Evolutionary conservation across 1,139 yeast species (phyloP).

Genomic region (Entelexis paramagnoliae): DNA sequence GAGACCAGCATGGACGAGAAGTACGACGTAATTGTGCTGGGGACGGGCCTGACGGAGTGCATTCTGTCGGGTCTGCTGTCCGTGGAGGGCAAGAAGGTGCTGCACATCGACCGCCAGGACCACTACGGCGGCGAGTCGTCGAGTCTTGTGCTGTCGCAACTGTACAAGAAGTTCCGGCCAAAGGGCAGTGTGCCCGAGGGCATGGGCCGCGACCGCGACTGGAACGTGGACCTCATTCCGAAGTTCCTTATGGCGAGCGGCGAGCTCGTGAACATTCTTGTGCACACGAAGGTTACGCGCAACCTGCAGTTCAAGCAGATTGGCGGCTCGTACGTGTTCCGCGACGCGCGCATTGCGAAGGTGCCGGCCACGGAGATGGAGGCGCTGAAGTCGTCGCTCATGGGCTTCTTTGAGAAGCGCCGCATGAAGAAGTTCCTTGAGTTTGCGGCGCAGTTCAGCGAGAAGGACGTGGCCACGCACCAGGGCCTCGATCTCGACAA

Average conservation of each 20-base stretch:
- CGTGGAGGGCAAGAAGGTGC: slow-evolving; percentile 92
- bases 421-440: slow-evolving; percentile 88
- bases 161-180: slow-evolving; percentile 39
- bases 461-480: slow-evolving; percentile 69
- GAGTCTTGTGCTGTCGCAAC: slow-evolving; percentile 47
- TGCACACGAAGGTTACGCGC: slow-evolving; percentile 90
- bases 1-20: slow-evolving; percentile 69
- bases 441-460: slow-evolving; percentile 73
- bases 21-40: slow-evolving; percentile 82
- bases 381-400: slow-evolving; percentile 81
- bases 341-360: slow-evolving; percentile 83
- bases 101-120: slow-evolving; percentile 92
- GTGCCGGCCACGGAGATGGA: slow-evolving; percentile 89
- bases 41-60: slow-evolving; percentile 91
- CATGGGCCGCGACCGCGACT: slow-evolving; percentile 87
- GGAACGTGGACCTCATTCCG: slow-evolving; percentile 97
- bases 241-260: slow-evolving; percentile 97
- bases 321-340: slow-evolving; percentile 87
- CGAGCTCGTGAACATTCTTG: slow-evolving; percentile 87
- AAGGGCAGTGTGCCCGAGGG: slow-evolving; percentile 46
- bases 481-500: slow-evolving; percentile 73
- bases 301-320: slow-evolving; percentile 94
- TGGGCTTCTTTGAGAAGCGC: slow-evolving; percentile 95
- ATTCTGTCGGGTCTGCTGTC: slow-evolving; percentile 86
- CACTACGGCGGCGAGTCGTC: slow-evolving; percentile 86